A percentile compares a stretch with the other conserved stretches of the same genome.
Conservation (phyloP, 768 basidiomycete species). For the Cystofilobasidium capitatum region DNA sequence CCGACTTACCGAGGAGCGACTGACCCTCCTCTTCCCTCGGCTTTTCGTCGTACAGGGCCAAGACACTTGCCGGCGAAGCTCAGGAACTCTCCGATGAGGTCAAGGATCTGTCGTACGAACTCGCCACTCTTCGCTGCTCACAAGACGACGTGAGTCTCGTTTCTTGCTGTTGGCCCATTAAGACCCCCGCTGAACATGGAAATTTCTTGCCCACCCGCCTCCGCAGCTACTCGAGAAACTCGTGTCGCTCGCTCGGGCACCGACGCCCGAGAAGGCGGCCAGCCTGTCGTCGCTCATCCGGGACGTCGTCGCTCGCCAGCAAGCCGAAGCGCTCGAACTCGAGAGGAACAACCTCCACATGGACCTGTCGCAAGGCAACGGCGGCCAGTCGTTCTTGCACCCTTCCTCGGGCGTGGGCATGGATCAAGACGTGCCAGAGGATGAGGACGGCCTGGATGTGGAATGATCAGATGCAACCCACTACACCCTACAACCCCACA, state of each 20-base stretch:
- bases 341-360: no score
- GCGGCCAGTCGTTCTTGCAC: no score
- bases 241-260: conserved; percentile 18
- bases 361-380: no score
- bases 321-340: not conserved
- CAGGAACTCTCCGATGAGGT: conserved; percentile 5
- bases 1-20: not conserved
- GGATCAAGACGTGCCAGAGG: no score
- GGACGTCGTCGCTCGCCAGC: conserved; percentile 8
- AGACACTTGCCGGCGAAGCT: conserved; percentile 7
- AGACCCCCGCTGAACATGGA: no score
- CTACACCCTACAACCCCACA: no score
- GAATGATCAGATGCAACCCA: no score
- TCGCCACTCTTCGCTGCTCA: conserved; percentile 1
- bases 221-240: conserved; percentile 16
- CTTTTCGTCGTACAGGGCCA: not conserved
- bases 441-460: no score
- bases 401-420: no score
- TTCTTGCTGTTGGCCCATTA: no score
- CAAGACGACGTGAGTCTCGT: conserved; percentile 14
- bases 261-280: conserved; percentile 12
- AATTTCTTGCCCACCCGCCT: not conserved
- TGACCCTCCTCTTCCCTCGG: no score
- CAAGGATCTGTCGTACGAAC: not conserved
- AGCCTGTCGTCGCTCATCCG: conserved; percentile 12